Conservation (phyloP, 345 rosid species). For the Citrus inodora region DNA sequence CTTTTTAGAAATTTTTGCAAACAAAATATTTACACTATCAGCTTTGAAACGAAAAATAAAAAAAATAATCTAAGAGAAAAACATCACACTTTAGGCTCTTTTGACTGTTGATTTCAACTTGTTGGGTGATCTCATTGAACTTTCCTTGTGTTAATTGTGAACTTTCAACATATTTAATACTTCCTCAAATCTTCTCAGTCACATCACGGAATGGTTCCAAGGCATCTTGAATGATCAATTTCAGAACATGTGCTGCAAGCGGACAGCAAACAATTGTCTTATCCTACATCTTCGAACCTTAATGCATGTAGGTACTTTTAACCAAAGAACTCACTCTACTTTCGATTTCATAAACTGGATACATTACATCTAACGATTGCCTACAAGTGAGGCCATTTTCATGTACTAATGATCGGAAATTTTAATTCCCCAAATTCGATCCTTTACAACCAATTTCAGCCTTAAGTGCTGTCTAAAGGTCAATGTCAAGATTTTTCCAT, state of each 20-base stretch:
- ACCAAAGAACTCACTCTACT: too few relatives aligned
- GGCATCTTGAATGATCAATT: slow-evolving; percentile 61
- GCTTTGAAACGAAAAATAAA: neutral
- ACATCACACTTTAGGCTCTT: slow-evolving; percentile 22
- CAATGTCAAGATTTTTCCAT: too few relatives aligned
- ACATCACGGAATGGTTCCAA: slow-evolving; percentile 55
- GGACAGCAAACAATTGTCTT: slow-evolving; percentile 65
- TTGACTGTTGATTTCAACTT: slow-evolving; percentile 50
- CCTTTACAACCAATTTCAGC: too few relatives aligned
- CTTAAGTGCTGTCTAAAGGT: too few relatives aligned
- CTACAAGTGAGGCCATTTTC: neutral
- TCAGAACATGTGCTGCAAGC: slow-evolving; percentile 60
- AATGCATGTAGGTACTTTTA: too few relatives aligned
- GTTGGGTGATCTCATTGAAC: slow-evolving; percentile 68
- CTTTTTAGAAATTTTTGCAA: neutral
- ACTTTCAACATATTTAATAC: slow-evolving; percentile 71
- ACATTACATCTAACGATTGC: too few relatives aligned
- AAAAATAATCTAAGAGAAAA: neutral
- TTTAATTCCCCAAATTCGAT: too few relatives aligned
- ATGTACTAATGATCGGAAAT: too few relatives aligned
- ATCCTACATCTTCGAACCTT: too few relatives aligned
- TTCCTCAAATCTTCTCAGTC: slow-evolving; percentile 65
- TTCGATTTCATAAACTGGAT: too few relatives aligned
- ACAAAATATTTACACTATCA: neutral
- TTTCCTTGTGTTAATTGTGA: slow-evolving; percentile 56